These are phyloP conservation scores for Aspergillus hiratsukae DNA, from an alignment of 2,329 filamentous ascomycete species.

Conservation along the genomic window DNA sequence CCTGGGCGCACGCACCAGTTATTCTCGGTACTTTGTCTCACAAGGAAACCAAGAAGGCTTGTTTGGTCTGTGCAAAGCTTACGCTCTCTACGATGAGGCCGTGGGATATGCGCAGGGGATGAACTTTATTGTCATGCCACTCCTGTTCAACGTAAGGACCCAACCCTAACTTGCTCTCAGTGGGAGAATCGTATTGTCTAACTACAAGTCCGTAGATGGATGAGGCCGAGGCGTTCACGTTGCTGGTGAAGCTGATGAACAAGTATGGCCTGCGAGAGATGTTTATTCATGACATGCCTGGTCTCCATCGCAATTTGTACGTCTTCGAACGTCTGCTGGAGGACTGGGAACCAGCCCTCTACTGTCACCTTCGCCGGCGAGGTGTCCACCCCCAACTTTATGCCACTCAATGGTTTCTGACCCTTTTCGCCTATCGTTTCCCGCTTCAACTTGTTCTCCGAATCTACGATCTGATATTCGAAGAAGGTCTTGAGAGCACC, in stretches of 20 bases:
- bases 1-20: conserved; percentile 87
- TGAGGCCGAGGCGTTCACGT: conserved; percentile 91
- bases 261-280: conserved; percentile 90
- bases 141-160: conserved; percentile 78
- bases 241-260: conserved; percentile 93
- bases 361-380: conserved; percentile 85
- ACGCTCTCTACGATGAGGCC: conserved; percentile 88
- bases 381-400: conserved; percentile 89
- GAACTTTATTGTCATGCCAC: conserved; percentile 96
- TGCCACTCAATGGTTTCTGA: conserved; percentile 98
- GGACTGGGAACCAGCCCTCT: conserved; percentile 87
- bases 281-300: conserved; percentile 94
- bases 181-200: not conserved
- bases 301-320: conserved; percentile 86
- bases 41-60: conserved; percentile 89
- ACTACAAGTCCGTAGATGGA: conserved; percentile 62
- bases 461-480: conserved; percentile 92
- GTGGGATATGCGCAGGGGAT: conserved; percentile 98
- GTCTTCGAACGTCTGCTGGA: conserved; percentile 93
- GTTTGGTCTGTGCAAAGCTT: conserved; percentile 95
- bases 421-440: conserved; percentile 96
- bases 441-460: conserved; percentile 92
- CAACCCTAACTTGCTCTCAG: not conserved
- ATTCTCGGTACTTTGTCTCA: conserved; percentile 89
- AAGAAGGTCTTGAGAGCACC: conserved; percentile 80